Percentiles rank a stretch among this genome's conserved stretches.
These are phyloP conservation scores for Hypsizygus ulmarius DNA, from an alignment of 1,284 basidiomycete species.

Conservation along the genomic window DNA sequence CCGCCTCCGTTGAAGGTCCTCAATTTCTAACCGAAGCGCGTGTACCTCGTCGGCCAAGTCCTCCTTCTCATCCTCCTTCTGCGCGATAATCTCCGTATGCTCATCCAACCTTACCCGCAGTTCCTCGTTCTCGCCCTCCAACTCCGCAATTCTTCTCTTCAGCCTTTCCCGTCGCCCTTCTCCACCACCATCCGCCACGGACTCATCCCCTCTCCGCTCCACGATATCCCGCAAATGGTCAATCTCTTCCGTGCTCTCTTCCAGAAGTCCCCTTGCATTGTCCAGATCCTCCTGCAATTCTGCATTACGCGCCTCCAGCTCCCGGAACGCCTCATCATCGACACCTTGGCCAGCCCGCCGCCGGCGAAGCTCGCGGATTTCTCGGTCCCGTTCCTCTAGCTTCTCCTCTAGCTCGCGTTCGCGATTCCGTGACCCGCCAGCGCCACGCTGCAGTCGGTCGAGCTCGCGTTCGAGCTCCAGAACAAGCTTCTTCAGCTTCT, in stretches of 20 bases:
- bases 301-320: constrained; percentile 55
- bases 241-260: constrained; percentile 77
- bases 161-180: constrained; percentile 38
- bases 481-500: constrained; percentile 87
- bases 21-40: constrained; percentile 61
- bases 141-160: constrained; percentile 49
- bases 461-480: constrained; percentile 81
- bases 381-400: constrained; percentile 65
- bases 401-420: constrained; percentile 70
- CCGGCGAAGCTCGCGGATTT: constrained; percentile 60
- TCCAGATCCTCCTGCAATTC: constrained; percentile 74
- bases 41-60: constrained; percentile 66
- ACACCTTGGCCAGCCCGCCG: constrained; percentile 37
- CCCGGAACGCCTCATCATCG: constrained; percentile 51
- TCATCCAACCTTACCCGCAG: constrained; percentile 59
- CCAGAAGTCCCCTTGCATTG: constrained; percentile 58
- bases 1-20: constrained; percentile 60
- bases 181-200: constrained; percentile 32
- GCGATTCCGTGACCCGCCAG: constrained; percentile 41
- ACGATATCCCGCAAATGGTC: constrained; percentile 64
- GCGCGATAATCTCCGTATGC: constrained; percentile 52
- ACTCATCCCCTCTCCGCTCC: constrained; percentile 48
- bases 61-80: constrained; percentile 68
- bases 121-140: constrained; percentile 67
- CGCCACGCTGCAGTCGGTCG: constrained; percentile 62